Evolutionary conservation across 1,139 yeast species (phyloP).

Genomic region (Geotrichum europaeum): DNA sequence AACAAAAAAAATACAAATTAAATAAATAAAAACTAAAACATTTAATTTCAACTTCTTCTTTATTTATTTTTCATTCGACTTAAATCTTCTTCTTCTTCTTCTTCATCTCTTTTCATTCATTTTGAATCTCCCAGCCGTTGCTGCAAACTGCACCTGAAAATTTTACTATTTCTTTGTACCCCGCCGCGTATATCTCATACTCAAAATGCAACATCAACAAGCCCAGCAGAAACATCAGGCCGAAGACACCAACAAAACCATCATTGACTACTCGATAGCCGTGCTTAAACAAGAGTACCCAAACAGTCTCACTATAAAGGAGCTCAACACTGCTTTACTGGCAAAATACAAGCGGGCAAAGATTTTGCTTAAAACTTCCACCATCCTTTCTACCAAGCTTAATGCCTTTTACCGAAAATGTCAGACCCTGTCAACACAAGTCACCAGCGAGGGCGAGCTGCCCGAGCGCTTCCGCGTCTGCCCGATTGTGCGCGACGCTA

Average conservation of each 20-base stretch:
- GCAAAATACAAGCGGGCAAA: constrained; percentile 17
- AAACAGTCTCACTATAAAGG: constrained; percentile 31
- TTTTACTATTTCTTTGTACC: not conserved
- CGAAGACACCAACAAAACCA: not conserved
- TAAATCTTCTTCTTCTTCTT: not conserved
- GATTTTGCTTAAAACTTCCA: constrained; percentile 29
- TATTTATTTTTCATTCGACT: no score
- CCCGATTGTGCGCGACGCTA: constrained; percentile 5
- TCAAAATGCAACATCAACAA: not conserved
- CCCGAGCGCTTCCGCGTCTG: constrained; percentile 19
- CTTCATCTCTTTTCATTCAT: not conserved
- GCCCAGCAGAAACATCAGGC: not conserved
- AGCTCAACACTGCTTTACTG: constrained; percentile 27
- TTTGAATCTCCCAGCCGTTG: not conserved
- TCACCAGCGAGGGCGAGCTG: constrained; percentile 5
- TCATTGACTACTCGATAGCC: constrained; percentile 17
- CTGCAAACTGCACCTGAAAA: not conserved
- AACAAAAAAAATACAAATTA: no score
- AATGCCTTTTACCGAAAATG: constrained; percentile 32
- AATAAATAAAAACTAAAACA: no score
- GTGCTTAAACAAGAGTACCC: constrained; percentile 25
- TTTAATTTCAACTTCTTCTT: not conserved
- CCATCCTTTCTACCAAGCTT: constrained; percentile 32
- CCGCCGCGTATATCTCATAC: not conserved
- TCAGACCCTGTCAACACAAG: constrained; percentile 22